These are phyloP conservation scores for Aspergillus clavatus DNA, from an alignment of 2,329 filamentous ascomycete genomes.

Conservation along the genomic window DNA sequence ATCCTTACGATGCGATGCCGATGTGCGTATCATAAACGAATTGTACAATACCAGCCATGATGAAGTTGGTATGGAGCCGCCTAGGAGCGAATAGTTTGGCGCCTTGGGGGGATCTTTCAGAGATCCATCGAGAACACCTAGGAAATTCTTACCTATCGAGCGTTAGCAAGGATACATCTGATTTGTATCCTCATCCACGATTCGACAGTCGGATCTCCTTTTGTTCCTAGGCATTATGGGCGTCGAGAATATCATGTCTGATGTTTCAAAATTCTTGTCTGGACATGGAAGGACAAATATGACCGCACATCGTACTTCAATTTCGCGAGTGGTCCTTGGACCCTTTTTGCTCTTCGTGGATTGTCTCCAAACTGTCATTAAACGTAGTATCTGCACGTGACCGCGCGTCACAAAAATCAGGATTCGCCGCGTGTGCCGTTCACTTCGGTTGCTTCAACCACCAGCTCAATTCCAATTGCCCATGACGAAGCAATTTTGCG, in stretches of 20 bases:
- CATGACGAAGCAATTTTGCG: neutral
- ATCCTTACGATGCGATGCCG: constrained; percentile 11
- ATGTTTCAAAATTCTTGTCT: too few species aligned
- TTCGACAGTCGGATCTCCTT: neutral
- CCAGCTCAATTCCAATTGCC: neutral
- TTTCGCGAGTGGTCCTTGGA: neutral
- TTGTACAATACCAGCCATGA: neutral
- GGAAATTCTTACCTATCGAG: too few species aligned
- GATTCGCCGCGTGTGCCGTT: constrained; percentile 17
- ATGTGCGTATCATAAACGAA: constrained; percentile 1
- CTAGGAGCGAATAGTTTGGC: neutral
- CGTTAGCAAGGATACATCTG: too few species aligned
- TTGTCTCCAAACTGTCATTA: neutral
- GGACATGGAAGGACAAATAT: neutral
- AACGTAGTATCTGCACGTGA: constrained; percentile 14
- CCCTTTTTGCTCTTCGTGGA: neutral
- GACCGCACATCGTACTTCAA: neutral
- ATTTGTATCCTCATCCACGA: neutral
- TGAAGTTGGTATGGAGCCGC: neutral
- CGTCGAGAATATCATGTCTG: neutral
- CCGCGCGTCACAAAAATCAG: constrained; percentile 17
- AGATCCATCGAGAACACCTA: too few species aligned
- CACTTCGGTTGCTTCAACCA: neutral
- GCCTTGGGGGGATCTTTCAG: too few species aligned
- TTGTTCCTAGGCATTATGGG: neutral